Evolutionary conservation across 805 yeast genomes (phyloP).

Genomic region (Suhomyces vadensis): DNA sequence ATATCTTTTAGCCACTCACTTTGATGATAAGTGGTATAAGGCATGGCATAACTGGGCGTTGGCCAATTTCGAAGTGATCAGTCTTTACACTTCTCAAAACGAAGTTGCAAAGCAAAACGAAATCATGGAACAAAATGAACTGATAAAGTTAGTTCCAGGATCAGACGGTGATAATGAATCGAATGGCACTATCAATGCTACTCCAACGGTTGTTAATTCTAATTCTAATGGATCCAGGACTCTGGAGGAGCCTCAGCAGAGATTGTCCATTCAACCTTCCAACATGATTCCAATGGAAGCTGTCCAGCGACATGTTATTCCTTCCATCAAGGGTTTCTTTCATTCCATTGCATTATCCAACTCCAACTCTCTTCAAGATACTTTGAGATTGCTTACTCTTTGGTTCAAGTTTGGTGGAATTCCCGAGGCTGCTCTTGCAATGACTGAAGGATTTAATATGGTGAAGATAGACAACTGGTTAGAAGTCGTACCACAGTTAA

Average conservation of each 20-base stretch:
- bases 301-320: conserved; percentile 85
- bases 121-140: conserved; percentile 32
- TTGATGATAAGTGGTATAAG: conserved; percentile 91
- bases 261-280: conserved; percentile 11
- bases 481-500: conserved; percentile 92
- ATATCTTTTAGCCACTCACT: conserved; percentile 89
- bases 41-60: conserved; percentile 99
- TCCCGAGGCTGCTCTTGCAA: conserved; percentile 86
- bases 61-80: conserved; percentile 93
- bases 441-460: conserved; percentile 86
- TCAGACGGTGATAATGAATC: conserved; percentile 17
- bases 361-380: conserved; percentile 89
- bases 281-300: conserved; percentile 48
- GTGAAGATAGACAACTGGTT: conserved; percentile 92
- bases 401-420: conserved; percentile 98
- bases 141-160: conserved; percentile 15
- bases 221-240: neutral
- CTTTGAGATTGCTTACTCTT: conserved; percentile 80
- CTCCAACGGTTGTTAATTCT: neutral
- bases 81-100: conserved; percentile 48
- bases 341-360: conserved; percentile 87
- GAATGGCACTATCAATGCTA: neutral
- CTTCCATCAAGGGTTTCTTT: conserved; percentile 95
- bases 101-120: conserved; percentile 19
- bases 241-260: conserved; percentile 7